Base-by-base conservation (phyloP, 805 yeast genomes). In the Candida anglica region DNA sequence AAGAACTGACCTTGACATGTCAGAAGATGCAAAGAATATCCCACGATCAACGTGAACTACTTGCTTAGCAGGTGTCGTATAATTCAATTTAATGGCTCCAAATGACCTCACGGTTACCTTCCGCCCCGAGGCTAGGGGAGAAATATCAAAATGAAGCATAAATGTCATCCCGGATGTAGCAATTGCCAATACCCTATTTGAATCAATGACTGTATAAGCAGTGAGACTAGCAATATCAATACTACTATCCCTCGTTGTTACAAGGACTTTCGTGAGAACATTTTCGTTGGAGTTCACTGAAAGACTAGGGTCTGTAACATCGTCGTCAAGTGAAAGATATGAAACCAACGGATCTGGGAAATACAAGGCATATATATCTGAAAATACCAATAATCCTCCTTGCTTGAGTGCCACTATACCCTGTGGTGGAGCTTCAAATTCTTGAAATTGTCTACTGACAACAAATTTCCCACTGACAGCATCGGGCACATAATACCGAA, bases 361-460 rank as follows among this genome's bases (percentile, higher is more conserved):
- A 36, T 52, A 60, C 40, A 56, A 60, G 1, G 56, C 34, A 27
- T 47, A 47, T 8, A 47, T 34, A 21, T 54, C 54, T 6, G 60
- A 41, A 5, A 54, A 33, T 2, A 56, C 60, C 18, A 63, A 19
- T 2, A 56, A 37, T 0, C 69, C 69, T 2, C 60, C 60, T 2
- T 11, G 10, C 2, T 21, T 5, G 1, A 39, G 42, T 1, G 56
- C 43, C n/a, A 54, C 42, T 9, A 59, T 33, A 17, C 47, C 42
- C 2, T 58, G 43, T 2, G 69, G 67, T 2, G 60, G 51, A 2
- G 42, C 56, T 2, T 53, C 50, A 35, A 63, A 62, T 23, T 46
- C 55, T 13, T 50, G 52, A 39, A 52, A 51, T 28, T 61, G 63
- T 19, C 41, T 38, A 14, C 27, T 9, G 15, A 57, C 21, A 2